These are phyloP conservation scores for Cardamine occulta DNA, from an alignment of 345 rosid species.

Conservation along the genomic window DNA sequence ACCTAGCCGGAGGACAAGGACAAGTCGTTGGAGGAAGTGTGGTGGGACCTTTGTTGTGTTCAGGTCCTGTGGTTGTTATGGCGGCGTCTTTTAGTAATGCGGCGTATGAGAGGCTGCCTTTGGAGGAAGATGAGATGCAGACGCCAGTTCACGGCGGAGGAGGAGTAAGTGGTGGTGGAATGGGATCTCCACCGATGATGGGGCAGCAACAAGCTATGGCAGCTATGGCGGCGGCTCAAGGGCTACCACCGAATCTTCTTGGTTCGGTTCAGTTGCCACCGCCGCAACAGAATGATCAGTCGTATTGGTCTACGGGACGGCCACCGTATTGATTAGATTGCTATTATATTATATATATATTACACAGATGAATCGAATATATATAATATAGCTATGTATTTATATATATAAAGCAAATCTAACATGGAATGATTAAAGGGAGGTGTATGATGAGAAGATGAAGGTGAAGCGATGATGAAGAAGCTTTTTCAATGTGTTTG, in stretches of 20 bases:
- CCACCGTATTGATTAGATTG: constrained; percentile 61
- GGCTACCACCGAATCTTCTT: constrained; percentile 85
- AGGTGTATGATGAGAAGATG: constrained; percentile 17
- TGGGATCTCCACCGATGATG: constrained; percentile 75
- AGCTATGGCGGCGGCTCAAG: constrained; percentile 57
- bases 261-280: constrained; percentile 72
- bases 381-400: constrained; percentile 32
- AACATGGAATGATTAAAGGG: constrained; percentile 30
- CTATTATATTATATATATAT: constrained; percentile 6
- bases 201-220: constrained; percentile 66
- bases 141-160: constrained; percentile 41
- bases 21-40: constrained; percentile 98
- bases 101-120: constrained; percentile 92
- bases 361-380: constrained; percentile 6
- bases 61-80: constrained; percentile 98
- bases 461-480: constrained; percentile 28
- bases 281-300: constrained; percentile 58
- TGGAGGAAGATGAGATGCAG: constrained; percentile 84
- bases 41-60: constrained; percentile 77
- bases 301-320: constrained; percentile 83
- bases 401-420: constrained; percentile 42
- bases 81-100: constrained; percentile 99
- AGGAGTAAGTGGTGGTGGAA: constrained; percentile 48
- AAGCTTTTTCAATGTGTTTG: constrained; percentile 26
- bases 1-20: constrained; percentile 94